These are phyloP conservation scores for Rhynchospora breviuscula DNA, from an alignment of 176 grass and related monocot species.

Conservation along the genomic window DNA sequence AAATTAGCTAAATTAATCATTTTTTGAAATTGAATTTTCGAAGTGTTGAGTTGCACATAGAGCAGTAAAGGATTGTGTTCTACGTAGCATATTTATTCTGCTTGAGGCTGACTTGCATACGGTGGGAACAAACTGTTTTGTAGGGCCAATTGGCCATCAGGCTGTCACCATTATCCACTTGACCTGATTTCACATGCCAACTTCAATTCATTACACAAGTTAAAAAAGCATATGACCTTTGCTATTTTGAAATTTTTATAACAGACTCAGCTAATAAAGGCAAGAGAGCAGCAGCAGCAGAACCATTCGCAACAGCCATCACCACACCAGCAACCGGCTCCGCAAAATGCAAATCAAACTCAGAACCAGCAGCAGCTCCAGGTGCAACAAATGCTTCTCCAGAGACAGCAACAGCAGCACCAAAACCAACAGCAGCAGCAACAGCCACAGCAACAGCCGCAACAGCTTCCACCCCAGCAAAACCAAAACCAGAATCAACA, in stretches of 20 bases:
- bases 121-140: background rate
- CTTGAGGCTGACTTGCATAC: background rate
- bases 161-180: background rate
- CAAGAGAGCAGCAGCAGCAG: constrained; percentile 77
- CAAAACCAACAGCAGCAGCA: constrained; percentile 69
- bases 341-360: constrained; percentile 10
- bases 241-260: background rate
- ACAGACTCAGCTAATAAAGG: constrained; percentile 91
- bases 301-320: constrained; percentile 35
- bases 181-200: background rate
- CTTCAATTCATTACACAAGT: background rate
- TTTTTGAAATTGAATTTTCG: background rate
- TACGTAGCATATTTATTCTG: background rate
- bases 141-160: background rate
- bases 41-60: background rate
- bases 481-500: constrained; percentile 38
- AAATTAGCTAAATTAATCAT: background rate
- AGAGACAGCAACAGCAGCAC: constrained; percentile 43
- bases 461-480: constrained; percentile 22
- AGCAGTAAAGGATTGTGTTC: background rate
- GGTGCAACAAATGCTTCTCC: constrained; percentile 38
- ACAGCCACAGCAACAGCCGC: constrained; percentile 28
- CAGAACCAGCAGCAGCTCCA: constrained; percentile 35
- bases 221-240: background rate
- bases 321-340: constrained; percentile 26